Evolutionary conservation across 2,329 filamentous ascomycete species (phyloP).

Genomic region (Taxawa tesnikishii): DNA sequence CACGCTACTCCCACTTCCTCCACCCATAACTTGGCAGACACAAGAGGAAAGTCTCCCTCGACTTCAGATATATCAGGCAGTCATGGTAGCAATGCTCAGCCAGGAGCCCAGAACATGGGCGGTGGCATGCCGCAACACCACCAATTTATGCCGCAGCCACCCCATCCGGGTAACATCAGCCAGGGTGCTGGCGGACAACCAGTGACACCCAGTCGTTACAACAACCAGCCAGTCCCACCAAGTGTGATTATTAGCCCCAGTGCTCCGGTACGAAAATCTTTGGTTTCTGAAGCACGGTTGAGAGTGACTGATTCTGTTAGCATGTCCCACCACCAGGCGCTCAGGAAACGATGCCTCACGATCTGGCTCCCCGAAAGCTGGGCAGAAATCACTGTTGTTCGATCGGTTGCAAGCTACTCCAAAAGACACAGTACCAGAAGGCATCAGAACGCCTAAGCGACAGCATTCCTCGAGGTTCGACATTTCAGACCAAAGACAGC

Average conservation of each 20-base stretch:
- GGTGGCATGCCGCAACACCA: conserved; percentile 9
- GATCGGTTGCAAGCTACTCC: conserved; percentile 85
- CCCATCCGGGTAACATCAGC: background rate
- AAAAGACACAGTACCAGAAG: conserved; percentile 82
- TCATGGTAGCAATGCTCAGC: conserved; percentile 11
- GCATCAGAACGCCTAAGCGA: conserved; percentile 85
- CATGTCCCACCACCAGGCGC: conserved; percentile 87
- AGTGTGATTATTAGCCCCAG: conserved; percentile 93
- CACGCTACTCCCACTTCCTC: conserved; percentile 76
- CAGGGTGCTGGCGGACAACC: conserved; percentile 1
- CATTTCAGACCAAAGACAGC: conserved; percentile 77
- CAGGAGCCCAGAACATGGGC: conserved; percentile 4
- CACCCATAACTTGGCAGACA: conserved; percentile 73
- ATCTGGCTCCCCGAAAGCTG: conserved; percentile 90
- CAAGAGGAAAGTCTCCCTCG: conserved; percentile 71
- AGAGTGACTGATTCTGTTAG: conserved; percentile 30
- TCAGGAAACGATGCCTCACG: conserved; percentile 95
- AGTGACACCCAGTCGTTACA: conserved; percentile 4
- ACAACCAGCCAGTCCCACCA: conserved; percentile 32
- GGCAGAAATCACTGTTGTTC: conserved; percentile 78
- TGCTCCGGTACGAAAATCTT: conserved; percentile 56
- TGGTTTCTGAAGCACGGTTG: conserved; percentile 10
- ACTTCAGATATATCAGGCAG: conserved; percentile 17
- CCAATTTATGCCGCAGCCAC: conserved; percentile 17
- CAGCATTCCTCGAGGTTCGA: conserved; percentile 97